Conservation (phyloP, 345 rosid genomes). For the Arabidopsis suecica region DNA sequence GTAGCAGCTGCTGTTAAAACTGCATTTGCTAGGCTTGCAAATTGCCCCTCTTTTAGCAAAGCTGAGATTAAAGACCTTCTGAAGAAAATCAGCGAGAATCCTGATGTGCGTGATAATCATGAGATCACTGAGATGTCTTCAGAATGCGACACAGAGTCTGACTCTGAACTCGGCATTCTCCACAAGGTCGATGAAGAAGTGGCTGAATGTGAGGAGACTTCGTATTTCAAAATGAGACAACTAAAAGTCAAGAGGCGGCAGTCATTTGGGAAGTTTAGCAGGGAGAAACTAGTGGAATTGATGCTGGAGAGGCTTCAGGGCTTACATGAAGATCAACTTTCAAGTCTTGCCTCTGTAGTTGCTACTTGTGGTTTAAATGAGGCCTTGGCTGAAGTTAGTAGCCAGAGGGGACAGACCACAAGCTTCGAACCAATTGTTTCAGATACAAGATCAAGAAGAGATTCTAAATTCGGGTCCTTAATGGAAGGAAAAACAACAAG, state of each 20-base stretch:
- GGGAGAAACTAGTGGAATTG: constrained; percentile 63
- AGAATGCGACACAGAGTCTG: constrained; percentile 67
- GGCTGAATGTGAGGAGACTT: constrained; percentile 38
- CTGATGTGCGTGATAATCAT: constrained; percentile 51
- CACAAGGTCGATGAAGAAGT: constrained; percentile 48
- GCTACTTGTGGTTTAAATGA: constrained; percentile 96
- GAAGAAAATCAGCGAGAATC: constrained; percentile 77
- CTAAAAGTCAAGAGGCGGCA: constrained; percentile 63
- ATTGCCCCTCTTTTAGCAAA: constrained; percentile 58
- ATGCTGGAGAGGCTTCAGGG: constrained; percentile 85
- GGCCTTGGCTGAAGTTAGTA: constrained; percentile 75
- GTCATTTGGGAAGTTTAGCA: constrained; percentile 60
- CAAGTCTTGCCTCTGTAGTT: constrained; percentile 88
- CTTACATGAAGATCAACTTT: constrained; percentile 87
- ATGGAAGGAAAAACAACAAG: constrained; percentile 41
- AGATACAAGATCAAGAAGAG: constrained; percentile 45
- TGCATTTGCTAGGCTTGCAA: constrained; percentile 74
- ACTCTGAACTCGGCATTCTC: constrained; percentile 51
- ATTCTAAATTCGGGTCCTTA: constrained; percentile 39
- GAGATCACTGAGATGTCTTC: constrained; percentile 59
- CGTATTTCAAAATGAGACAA: constrained; percentile 47
- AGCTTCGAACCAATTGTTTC: constrained; percentile 45
- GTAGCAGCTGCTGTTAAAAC: constrained; percentile 88
- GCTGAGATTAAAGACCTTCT: constrained; percentile 75
- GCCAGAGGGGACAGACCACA: constrained; percentile 45